Evolutionary conservation across 768 basidiomycete genomes (phyloP).

Genomic region (Mycena indigotica): DNA sequence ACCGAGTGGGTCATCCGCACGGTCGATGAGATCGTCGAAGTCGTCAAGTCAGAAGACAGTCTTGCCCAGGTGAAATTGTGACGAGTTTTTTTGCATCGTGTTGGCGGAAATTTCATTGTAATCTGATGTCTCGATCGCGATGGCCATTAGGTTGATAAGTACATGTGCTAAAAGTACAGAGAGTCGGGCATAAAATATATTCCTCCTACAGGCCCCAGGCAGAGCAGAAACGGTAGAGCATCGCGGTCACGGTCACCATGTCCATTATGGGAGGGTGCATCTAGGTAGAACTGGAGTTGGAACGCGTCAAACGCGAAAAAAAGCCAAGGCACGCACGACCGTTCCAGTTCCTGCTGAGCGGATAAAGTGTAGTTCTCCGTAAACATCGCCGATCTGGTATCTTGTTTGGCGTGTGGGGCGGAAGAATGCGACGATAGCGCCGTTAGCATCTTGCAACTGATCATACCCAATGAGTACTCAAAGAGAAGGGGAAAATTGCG

Average conservation of each 20-base stretch:
- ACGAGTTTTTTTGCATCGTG: slow-evolving; percentile 23
- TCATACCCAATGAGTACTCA: slow-evolving; percentile 18
- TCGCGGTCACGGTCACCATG: slow-evolving; percentile 79
- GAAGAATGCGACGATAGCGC: slow-evolving; percentile 76
- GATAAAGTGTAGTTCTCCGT: slow-evolving; percentile 83
- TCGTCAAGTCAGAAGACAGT: slow-evolving; percentile 55
- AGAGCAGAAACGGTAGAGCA: slow-evolving; percentile 81
- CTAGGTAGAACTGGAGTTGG: slow-evolving; percentile 38
- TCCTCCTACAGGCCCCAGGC: slow-evolving; percentile 47
- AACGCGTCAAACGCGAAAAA: slow-evolving; percentile 10
- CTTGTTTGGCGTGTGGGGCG: slow-evolving; percentile 75
- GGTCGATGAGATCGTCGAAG: slow-evolving; percentile 79
- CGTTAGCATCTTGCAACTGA: slow-evolving; percentile 74
- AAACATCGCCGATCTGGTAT: slow-evolving; percentile 85
- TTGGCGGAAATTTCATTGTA: slow-evolving; percentile 13
- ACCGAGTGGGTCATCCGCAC: slow-evolving; percentile 86
- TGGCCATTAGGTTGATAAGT: neutral
- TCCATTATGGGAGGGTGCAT: slow-evolving; percentile 92
- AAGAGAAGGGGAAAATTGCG: slow-evolving; percentile 20
- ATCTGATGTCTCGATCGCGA: neutral
- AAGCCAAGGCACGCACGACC: slow-evolving; percentile 55
- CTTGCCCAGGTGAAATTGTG: slow-evolving; percentile 64
- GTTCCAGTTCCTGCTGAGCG: slow-evolving; percentile 79
- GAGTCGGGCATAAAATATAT: neutral
- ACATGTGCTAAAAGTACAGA: neutral